These are phyloP conservation scores for Hortaea sp. DNA, from an alignment of 2,329 filamentous ascomycete genomes.

Conservation along the genomic window DNA sequence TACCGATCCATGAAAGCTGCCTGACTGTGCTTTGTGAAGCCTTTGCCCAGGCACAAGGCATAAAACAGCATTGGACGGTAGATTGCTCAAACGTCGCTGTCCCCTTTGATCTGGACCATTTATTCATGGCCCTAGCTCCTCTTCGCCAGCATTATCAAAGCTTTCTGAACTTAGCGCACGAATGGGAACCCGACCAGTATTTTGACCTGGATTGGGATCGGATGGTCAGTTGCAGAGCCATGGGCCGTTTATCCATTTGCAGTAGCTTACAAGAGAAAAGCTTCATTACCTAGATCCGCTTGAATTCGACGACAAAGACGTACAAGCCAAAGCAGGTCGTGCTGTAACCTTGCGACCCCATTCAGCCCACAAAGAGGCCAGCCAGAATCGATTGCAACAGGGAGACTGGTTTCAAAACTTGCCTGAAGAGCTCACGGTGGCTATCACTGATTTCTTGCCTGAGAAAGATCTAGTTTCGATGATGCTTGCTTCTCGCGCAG, in stretches of 20 bases:
- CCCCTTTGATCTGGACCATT: background rate
- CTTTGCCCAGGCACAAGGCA: background rate
- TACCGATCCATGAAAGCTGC: conserved; percentile 1
- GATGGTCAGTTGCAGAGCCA: background rate
- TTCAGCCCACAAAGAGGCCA: no score
- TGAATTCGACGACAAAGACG: background rate
- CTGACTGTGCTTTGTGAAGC: background rate
- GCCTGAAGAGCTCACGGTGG: background rate
- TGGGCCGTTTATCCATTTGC: no score
- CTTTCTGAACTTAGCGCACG: background rate
- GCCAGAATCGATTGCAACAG: no score
- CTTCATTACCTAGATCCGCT: background rate
- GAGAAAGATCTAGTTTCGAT: background rate
- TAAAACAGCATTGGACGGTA: background rate
- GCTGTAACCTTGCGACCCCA: no score
- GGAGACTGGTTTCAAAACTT: background rate
- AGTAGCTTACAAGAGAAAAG: no score
- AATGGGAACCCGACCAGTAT: background rate
- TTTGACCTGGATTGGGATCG: background rate
- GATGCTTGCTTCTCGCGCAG: background rate
- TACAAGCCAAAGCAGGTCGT: no score
- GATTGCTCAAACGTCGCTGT: background rate
- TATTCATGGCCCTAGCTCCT: background rate
- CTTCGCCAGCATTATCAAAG: background rate
- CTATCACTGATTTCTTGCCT: background rate